Conservation (phyloP, 768 basidiomycete genomes). For the Psilocybe cyanescens region DNA sequence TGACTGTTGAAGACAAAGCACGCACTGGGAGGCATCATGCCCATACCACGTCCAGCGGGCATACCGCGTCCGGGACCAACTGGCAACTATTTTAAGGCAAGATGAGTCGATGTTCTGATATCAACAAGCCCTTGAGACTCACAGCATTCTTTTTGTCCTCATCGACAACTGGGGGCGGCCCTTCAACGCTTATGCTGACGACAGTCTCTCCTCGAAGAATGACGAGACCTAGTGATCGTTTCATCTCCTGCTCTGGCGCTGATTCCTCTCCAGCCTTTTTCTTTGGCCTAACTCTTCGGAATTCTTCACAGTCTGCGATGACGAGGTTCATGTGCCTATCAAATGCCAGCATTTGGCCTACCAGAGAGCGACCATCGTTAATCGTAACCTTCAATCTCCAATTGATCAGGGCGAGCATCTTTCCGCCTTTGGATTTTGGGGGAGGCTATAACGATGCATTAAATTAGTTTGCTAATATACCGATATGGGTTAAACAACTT, state of each 20-base stretch:
- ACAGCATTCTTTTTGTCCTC: slow-evolving; percentile 88
- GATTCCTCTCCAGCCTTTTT: slow-evolving; percentile 86
- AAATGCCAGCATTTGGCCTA: slow-evolving; percentile 99
- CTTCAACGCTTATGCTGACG: slow-evolving; percentile 93
- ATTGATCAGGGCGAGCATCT: slow-evolving; percentile 97
- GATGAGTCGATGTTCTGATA: slow-evolving; percentile 5
- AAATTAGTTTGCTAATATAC: slow-evolving; percentile 3
- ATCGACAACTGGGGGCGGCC: slow-evolving; percentile 88
- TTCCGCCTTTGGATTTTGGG: slow-evolving; percentile 96
- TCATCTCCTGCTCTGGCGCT: slow-evolving; percentile 88
- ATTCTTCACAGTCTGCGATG: slow-evolving; percentile 97
- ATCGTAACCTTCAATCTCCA: slow-evolving; percentile 97
- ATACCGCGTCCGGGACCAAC: slow-evolving; percentile 92
- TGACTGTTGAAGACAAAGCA: slow-evolving; percentile 16
- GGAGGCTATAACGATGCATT: slow-evolving; percentile 65
- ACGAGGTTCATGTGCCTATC: slow-evolving; percentile 99
- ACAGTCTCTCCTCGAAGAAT: slow-evolving; percentile 97
- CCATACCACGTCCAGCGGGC: slow-evolving; percentile 97
- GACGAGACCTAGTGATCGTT: slow-evolving; percentile 94
- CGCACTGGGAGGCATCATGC: slow-evolving; percentile 88
- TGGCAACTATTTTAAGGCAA: slow-evolving; percentile 57
- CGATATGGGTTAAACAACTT: slow-evolving; percentile 14
- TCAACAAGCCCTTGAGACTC: slow-evolving; percentile 30
- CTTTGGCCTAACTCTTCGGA: slow-evolving; percentile 89
- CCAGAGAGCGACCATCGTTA: slow-evolving; percentile 94